These are phyloP conservation scores for Mucor indicus DNA, from an alignment of 371 early-diverging fungal genomes.

Conservation along the genomic window DNA sequence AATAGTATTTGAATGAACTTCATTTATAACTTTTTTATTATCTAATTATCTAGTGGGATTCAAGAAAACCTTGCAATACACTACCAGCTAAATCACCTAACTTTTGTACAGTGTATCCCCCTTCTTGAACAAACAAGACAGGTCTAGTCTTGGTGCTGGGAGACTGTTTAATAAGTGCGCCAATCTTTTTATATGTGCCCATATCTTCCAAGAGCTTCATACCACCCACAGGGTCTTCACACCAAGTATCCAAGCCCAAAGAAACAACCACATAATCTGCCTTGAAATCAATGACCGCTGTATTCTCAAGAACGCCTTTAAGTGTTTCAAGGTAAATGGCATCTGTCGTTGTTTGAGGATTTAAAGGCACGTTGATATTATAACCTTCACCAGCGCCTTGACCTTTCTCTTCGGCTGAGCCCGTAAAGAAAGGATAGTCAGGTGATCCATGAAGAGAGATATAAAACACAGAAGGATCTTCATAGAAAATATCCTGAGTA, in stretches of 20 bases:
- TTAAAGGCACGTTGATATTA: slow-evolving; percentile 71
- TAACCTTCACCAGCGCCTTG: slow-evolving; percentile 55
- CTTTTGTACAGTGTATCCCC: slow-evolving; percentile 62
- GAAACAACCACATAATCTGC: slow-evolving; percentile 55
- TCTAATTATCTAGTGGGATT: background rate
- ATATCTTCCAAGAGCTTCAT: slow-evolving; percentile 35
- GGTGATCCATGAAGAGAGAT: slow-evolving; percentile 53
- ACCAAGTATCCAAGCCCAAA: slow-evolving; percentile 59
- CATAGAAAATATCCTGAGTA: slow-evolving; percentile 70
- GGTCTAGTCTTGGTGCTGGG: slow-evolving; percentile 33
- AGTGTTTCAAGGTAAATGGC: slow-evolving; percentile 46
- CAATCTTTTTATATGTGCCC: slow-evolving; percentile 54
- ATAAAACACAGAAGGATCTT: slow-evolving; percentile 52
- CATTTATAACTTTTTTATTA: too few relatives aligned
- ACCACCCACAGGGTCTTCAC: slow-evolving; percentile 68
- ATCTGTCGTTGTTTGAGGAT: slow-evolving; percentile 39
- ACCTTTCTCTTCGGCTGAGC: slow-evolving; percentile 54
- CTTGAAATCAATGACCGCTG: slow-evolving; percentile 29
- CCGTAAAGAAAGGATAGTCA: slow-evolving; percentile 64
- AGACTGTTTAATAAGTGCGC: slow-evolving; percentile 34
- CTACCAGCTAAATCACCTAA: slow-evolving; percentile 59
- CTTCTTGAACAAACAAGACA: slow-evolving; percentile 73
- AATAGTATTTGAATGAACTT: too few relatives aligned
- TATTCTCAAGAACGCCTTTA: slow-evolving; percentile 17
- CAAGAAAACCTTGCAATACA: slow-evolving; percentile 52